A percentile compares a stretch with the other conserved stretches of the same genome.
phyloP scores from a whole-genome alignment of 2,329 filamentous ascomycete genomes.

The Phialocephala subalpina region DNA sequence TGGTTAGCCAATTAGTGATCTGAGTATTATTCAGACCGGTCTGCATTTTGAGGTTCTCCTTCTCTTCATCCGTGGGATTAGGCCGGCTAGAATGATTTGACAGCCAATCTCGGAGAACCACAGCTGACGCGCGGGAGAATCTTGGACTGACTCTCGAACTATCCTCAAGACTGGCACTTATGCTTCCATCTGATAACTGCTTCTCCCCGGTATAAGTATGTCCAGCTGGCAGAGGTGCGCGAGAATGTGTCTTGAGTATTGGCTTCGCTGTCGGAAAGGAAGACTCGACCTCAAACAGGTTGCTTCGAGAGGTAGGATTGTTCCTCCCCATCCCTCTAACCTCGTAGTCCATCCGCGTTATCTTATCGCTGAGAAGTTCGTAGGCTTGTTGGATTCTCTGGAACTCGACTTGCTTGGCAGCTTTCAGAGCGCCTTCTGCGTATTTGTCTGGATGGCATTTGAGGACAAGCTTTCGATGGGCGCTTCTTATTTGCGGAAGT shows the following conservation, averaged over 20 bases:
- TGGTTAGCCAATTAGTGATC: conserved; percentile 92
- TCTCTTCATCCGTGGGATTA: conserved; percentile 88
- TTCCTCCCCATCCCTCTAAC: too few species aligned
- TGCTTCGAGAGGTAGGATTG: too few species aligned
- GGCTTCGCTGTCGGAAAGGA: too few species aligned
- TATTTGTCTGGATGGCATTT: conserved; percentile 94
- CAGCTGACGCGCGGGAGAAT: conserved; percentile 82
- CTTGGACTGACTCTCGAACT: conserved; percentile 73
- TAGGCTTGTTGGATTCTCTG: conserved; percentile 93
- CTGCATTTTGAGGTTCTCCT: conserved; percentile 77
- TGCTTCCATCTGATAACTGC: conserved; percentile 65
- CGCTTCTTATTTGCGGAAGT: conserved; percentile 74
- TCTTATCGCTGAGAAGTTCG: conserved; percentile 78
- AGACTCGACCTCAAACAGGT: too few species aligned
- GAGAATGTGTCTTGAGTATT: too few species aligned
- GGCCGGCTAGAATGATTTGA: conserved; percentile 81
- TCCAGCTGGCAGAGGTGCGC: too few species aligned
- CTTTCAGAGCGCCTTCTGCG: conserved; percentile 71
- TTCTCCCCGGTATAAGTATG: too few species aligned
- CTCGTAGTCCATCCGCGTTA: too few species aligned
- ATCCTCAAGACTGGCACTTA: conserved; percentile 57
- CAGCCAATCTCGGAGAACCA: conserved; percentile 85
- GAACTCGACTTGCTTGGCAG: conserved; percentile 84
- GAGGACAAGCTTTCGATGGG: conserved; percentile 85
- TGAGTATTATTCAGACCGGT: conserved; percentile 85